Evolutionary conservation across 202 grass and related monocot species (phyloP), one percentile per base, ranked within the genome.

Genomic region (Musa balbisiana): DNA sequence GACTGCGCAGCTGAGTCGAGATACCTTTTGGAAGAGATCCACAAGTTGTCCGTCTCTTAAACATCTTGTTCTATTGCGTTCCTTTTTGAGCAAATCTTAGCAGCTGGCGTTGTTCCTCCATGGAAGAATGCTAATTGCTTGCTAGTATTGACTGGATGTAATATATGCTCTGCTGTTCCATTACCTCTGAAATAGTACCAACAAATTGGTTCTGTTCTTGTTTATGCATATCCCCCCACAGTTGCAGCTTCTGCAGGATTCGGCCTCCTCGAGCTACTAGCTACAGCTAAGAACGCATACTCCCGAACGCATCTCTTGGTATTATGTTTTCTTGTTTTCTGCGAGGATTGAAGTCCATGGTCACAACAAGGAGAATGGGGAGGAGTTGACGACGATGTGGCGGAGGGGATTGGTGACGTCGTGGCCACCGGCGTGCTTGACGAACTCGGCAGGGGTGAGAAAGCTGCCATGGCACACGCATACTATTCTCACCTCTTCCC

Each of bases 381-480:
- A 71, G 1, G 85, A 82, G 70, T 87, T 90, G 73, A 95, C 76
- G 52, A 85, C 86, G 73, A 99, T 99, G 58, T 95, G 89, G 65
- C 77, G 84, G 65, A 99, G 89, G 10, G 95, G 95, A 73, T 99
- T 89, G 3, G 85, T 76, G 16, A 99, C 91, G 24, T 87, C 95
- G 53, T 78, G 85, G 21, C 89, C 89, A 3, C 95, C 95, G 11
- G 95, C 95, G 24, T 99, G 95, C 77, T 74, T 83, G 16, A 99
- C 89, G 72, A 99, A 99, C 80, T 99, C 89, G 1, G 87, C 78
- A 3, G 95, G 95, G 8, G 95, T 99, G 8, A 92, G 89, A 82
- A 99, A 99, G 84, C 59, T 84, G 75, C 95, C 95, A 27, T 99
- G 95, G 85, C 95, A 99, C 49, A 99, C 89, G 72, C 95, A 99